Conservation (phyloP, 2,329 filamentous ascomycete genomes). For the Trichoderma sp. region DNA sequence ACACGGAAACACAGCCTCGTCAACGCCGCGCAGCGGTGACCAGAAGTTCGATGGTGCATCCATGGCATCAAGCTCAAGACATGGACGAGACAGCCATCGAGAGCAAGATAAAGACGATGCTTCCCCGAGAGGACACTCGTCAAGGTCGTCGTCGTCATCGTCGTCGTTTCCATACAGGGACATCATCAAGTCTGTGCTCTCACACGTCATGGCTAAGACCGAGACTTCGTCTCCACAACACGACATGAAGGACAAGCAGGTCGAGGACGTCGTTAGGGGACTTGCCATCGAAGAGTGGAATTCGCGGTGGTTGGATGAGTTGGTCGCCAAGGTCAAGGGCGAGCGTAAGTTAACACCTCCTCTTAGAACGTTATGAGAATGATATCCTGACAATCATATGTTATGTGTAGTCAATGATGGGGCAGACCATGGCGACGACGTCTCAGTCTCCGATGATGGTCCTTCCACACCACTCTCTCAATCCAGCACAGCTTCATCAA, state of each 20-base stretch:
- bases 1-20: constrained; percentile 8
- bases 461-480: not conserved
- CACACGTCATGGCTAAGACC: constrained; percentile 2
- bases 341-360: constrained; percentile 7
- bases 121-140: not conserved
- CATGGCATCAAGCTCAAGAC: not conserved
- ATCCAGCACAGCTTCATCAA: constrained; percentile 1
- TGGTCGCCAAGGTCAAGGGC: constrained; percentile 19
- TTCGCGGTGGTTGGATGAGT: constrained; percentile 17
- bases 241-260: constrained; percentile 19
- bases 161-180: constrained; percentile 1
- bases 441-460: not conserved
- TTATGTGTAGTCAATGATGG: not conserved
- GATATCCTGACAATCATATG: not conserved
- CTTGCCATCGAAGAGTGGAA: constrained; percentile 20
- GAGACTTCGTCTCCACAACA: not conserved
- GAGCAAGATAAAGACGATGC: not conserved
- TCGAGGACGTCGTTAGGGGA: constrained; percentile 22
- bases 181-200: constrained; percentile 7
- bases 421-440: not conserved
- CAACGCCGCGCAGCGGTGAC: constrained; percentile 13
- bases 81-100: not conserved
- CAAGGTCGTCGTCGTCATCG: not conserved
- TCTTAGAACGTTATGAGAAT: not conserved
- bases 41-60: not conserved